Base-by-base conservation (phyloP, 371 early-diverging fungal genomes). In the Circinella umbellata region DNA sequence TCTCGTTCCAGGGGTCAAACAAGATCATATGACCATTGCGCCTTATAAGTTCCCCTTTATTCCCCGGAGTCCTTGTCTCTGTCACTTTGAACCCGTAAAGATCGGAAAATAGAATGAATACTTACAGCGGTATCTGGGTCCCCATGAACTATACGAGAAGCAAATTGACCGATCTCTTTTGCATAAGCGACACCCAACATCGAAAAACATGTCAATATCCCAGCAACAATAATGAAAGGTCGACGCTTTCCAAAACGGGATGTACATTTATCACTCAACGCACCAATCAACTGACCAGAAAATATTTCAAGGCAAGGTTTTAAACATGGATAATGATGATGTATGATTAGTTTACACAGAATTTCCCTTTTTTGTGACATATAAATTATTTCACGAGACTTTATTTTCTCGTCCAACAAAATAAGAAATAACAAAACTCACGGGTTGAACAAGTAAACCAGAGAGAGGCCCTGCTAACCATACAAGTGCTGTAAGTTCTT, bases 391-490 rank as follows among this genome's bases (percentile, higher is more conserved):
- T 63, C 48, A 46, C 55, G 51, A 10, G 53, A 38, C 55, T 15
- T 34, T 51, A 3, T 55, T 70, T 9, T 37, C 5, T 42, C 15
- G 51, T 51, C 15, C 3, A 42, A 42, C 6, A 42, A 42, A 9
- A 42, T 42, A 42, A 42, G 3, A 42, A 42, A 42, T 2, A 15
- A 61, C 66, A 42, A 42, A 15, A 61, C 66, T 78, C 72, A 78
- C 78, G 13, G 78, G 80, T 63, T 79, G 81, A 18, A 79, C 79
- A 17, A 80, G 61, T 13, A 78, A 55, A 54, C 85, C 93, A 10
- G 93, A 92, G 1, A 95, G 79, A 0, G 95, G 95, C 4, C 95
- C 94, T 11, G 93, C 92, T 13, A 95, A 76, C 95, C 95, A 95
- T 4, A 93, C 83, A 68, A 86, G 65, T 3, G 89, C 82, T 1